Conservation (phyloP, 345 rosid genomes). For the Adansonia digitata region DNA sequence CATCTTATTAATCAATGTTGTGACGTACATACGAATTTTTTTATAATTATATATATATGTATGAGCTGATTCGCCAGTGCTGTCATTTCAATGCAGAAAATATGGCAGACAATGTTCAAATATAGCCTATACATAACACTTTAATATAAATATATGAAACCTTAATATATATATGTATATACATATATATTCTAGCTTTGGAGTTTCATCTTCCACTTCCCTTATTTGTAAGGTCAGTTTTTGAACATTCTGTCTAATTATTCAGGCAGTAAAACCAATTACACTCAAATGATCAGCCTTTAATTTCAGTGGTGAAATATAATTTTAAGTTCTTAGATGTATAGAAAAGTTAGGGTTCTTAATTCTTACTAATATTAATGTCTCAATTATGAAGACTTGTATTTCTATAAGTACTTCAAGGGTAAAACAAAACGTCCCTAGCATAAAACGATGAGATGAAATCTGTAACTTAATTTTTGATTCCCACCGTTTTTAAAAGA, state of each 20-base stretch:
- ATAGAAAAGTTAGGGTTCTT: not conserved
- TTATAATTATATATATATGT: no score
- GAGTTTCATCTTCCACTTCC: slow-evolving; percentile 18
- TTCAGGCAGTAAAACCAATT: not conserved
- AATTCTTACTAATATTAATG: not conserved
- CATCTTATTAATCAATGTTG: no score
- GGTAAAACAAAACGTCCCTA: no score
- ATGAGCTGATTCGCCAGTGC: slow-evolving; percentile 1
- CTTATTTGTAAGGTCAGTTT: slow-evolving; percentile 33
- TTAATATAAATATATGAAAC: not conserved
- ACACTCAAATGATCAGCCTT: slow-evolving; percentile 8
- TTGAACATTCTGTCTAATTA: slow-evolving; percentile 6
- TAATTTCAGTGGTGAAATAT: slow-evolving; percentile 11
- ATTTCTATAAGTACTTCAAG: no score
- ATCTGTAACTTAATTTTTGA: no score
- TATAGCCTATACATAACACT: no score
- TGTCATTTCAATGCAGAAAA: slow-evolving; percentile 19
- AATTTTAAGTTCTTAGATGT: no score
- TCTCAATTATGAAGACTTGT: not conserved
- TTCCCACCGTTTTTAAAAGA: no score
- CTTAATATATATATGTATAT: not conserved
- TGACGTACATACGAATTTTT: no score
- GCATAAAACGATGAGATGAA: no score
- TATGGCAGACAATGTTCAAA: slow-evolving; percentile 23
- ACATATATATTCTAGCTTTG: not conserved